Evolutionary conservation across 495 filamentous ascomycete genomes (phyloP).

Genomic region (Aspergillus nanangensis): DNA sequence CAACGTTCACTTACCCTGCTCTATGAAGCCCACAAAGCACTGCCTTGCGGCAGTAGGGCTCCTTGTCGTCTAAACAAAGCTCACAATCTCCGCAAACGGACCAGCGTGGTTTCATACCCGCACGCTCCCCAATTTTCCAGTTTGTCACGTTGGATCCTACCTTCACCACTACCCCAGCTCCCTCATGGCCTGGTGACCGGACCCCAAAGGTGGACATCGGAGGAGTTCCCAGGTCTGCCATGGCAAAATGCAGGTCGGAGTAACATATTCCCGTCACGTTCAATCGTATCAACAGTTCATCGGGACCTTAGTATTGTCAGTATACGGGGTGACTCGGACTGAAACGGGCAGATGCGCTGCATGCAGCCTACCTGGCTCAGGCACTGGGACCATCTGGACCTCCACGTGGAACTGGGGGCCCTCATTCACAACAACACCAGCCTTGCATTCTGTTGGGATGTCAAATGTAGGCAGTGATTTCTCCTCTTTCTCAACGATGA

Average conservation of each 20-base stretch:
- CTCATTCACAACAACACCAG: slow-evolving; percentile 49
- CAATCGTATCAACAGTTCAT: slow-evolving; percentile 42
- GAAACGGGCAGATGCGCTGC: neutral
- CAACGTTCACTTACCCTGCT: no score
- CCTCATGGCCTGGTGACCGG: slow-evolving; percentile 52
- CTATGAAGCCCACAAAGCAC: slow-evolving; percentile 32
- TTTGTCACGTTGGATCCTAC: slow-evolving; percentile 46
- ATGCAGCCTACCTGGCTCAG: slow-evolving; percentile 45
- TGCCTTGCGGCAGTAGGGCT: slow-evolving; percentile 33
- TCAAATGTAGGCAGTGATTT: no score
- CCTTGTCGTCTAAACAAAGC: slow-evolving; percentile 40
- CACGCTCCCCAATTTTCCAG: slow-evolving; percentile 55
- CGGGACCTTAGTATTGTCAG: slow-evolving; percentile 29
- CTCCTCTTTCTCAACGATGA: no score
- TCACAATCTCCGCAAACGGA: slow-evolving; percentile 49
- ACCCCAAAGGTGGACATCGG: slow-evolving; percentile 44
- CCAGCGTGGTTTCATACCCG: slow-evolving; percentile 53
- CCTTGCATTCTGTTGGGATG: slow-evolving; percentile 50
- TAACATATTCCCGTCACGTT: slow-evolving; percentile 46
- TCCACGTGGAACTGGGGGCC: slow-evolving; percentile 49
- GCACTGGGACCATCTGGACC: slow-evolving; percentile 48
- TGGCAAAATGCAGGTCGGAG: slow-evolving; percentile 44
- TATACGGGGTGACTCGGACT: no score
- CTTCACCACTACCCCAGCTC: slow-evolving; percentile 52
- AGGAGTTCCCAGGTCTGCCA: slow-evolving; percentile 38